Conservation (phyloP, 345 rosid species). For the Clausena lansium region DNA sequence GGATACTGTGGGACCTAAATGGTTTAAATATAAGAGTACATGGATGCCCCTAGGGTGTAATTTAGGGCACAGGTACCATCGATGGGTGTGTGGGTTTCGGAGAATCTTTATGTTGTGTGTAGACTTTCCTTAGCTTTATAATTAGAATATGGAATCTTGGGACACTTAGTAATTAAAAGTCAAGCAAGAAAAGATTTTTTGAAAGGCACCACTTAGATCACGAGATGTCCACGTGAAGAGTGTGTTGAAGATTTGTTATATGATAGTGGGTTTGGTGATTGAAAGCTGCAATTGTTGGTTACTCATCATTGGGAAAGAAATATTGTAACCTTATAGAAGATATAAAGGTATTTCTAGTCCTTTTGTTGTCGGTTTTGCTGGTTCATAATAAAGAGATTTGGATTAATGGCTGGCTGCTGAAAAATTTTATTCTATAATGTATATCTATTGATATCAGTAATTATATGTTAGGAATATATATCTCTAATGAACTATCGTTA, state of each 20-base stretch:
- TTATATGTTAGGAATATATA: too few relatives aligned
- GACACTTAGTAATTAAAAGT: conserved; percentile 13
- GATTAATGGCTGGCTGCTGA: background rate
- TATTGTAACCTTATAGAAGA: conserved; percentile 3
- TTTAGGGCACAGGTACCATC: conserved; percentile 39
- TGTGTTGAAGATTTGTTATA: conserved; percentile 1
- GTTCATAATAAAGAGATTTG: background rate
- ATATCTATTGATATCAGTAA: too few relatives aligned
- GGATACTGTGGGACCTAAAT: conserved; percentile 41
- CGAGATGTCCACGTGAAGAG: conserved; percentile 65
- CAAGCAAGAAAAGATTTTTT: conserved; percentile 12
- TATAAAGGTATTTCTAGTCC: conserved; percentile 7
- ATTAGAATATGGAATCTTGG: conserved; percentile 27
- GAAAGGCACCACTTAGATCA: conserved; percentile 29
- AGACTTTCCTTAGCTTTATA: conserved; percentile 11
- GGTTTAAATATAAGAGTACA: conserved; percentile 32
- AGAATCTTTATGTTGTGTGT: conserved; percentile 24
- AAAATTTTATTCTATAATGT: background rate
- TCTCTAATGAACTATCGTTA: too few relatives aligned
- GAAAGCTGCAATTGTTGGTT: conserved; percentile 10
- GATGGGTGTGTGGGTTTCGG: conserved; percentile 18
- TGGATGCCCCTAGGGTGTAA: conserved; percentile 30
- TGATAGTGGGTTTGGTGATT: conserved; percentile 18
- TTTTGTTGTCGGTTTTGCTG: background rate
- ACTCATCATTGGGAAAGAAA: conserved; percentile 19